Evolutionary conservation across 1,284 basidiomycete species (phyloP), one percentile per base, ranked within the genome.

Genomic region (Xanthoconium separans): DNA sequence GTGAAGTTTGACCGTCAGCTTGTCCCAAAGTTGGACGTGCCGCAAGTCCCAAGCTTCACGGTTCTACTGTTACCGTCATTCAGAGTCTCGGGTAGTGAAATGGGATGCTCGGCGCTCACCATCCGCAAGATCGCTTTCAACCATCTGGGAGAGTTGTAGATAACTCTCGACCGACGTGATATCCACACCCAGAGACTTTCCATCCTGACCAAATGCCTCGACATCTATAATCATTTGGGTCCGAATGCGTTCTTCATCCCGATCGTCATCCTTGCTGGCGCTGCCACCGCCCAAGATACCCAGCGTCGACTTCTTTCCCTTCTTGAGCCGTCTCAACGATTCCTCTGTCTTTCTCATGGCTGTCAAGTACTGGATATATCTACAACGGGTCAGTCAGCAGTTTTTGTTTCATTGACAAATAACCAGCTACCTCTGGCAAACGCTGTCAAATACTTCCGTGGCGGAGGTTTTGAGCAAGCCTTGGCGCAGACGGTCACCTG

Each of bases 261-360:
- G 78, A 3, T 79, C 81, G 51, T 91, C 89, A 18, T 87, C 85
- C 47, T 77, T 77, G 34, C 71, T 70, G 12, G 73, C 50, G 49
- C 65, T 68, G 2, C 74, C 64, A 45, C 74, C 77, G 36, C 84
- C 77, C 64, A 96, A 95, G 27, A 94, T 74, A 2, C 90, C 89
- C 68, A 93, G 91, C 0, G 87, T 78, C 0, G 83, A 75, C 61
- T 89, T 91, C 64, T 91, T 91, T 39, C 88, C 88, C 69, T 91
- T 95, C 65, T 93, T 93, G 60, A 95, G 79, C 42, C 90, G 82
- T 22, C 87, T 78, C 31, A 97, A 75, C 8, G 92, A 88, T 64
- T 95, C 93, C 64, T 97, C 93, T 2, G 91, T 91, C 75, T 95
- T 95, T 69, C 86, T 90, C 78, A 95, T 93, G 6, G 85, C 84